These are phyloP conservation scores for Adansonia rubrostipa DNA, from an alignment of 441 rosid species.

Conservation along the genomic window DNA sequence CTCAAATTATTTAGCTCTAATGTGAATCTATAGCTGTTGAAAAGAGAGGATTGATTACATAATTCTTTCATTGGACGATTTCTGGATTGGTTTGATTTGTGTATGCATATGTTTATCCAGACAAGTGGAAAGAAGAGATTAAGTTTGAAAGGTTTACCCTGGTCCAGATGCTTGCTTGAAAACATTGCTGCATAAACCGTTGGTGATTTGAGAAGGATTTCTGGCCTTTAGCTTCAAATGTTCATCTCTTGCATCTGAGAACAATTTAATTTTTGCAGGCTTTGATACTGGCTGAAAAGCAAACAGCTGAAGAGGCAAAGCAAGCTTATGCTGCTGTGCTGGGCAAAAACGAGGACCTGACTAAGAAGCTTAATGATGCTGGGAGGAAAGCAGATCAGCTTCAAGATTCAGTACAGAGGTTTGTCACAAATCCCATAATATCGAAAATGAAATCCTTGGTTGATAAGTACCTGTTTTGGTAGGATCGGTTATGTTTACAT, in stretches of 20 bases:
- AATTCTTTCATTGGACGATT: not conserved
- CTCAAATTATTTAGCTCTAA: not conserved
- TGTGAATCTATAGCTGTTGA: not conserved
- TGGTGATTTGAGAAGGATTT: constrained; percentile 2
- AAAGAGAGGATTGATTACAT: not conserved
- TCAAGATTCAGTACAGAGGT: constrained; percentile 77
- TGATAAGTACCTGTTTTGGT: not conserved
- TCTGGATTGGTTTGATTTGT: constrained; percentile 7
- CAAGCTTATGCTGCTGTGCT: constrained; percentile 42
- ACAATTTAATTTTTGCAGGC: constrained; percentile 40
- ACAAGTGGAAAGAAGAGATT: constrained; percentile 2
- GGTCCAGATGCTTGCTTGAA: constrained; percentile 4
- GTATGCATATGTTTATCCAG: constrained; percentile 13
- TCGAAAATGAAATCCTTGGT: not conserved
- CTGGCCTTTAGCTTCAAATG: not conserved
- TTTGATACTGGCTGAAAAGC: constrained; percentile 50
- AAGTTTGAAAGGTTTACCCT: not conserved
- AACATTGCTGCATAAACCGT: not conserved
- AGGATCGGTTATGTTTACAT: not conserved
- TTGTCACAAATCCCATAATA: constrained; percentile 29
- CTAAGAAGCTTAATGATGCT: constrained; percentile 58
- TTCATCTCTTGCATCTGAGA: constrained; percentile 5
- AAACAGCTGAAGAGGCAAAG: constrained; percentile 52
- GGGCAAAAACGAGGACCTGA: constrained; percentile 49
- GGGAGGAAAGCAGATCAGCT: constrained; percentile 60